Evolutionary conservation across 352 stramenopile species (phyloP).

Genomic region (Lagenidium giganteum): DNA sequence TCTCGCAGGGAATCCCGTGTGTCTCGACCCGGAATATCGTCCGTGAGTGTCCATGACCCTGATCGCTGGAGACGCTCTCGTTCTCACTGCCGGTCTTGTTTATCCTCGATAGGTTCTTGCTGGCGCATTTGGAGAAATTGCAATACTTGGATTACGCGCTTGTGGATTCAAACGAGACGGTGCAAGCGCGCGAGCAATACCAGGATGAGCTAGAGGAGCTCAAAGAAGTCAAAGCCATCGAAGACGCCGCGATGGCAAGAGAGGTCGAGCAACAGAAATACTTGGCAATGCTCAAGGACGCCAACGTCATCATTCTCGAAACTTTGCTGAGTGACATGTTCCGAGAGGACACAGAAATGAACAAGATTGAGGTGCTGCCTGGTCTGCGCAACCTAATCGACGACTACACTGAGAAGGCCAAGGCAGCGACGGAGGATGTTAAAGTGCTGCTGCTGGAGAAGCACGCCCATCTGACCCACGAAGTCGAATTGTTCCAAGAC

Average conservation of each 20-base stretch:
- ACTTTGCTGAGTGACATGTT: constrained; percentile 91
- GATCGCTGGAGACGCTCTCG: background rate
- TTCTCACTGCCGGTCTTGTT: background rate
- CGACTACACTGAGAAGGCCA: constrained; percentile 85
- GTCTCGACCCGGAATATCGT: constrained; percentile 88
- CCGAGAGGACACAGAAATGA: constrained; percentile 88
- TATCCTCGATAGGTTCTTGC: constrained; percentile 49
- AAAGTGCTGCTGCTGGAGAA: constrained; percentile 79
- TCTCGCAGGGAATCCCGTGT: constrained; percentile 91
- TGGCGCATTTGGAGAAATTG: constrained; percentile 90
- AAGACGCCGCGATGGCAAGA: constrained; percentile 64
- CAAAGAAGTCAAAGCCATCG: constrained; percentile 83
- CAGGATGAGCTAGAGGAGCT: constrained; percentile 84
- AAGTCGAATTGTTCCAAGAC: constrained; percentile 50
- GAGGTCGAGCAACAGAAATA: constrained; percentile 81
- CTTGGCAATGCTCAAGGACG: constrained; percentile 71
- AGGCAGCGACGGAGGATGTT: constrained; percentile 76
- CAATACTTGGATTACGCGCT: constrained; percentile 93
- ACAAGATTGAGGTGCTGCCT: constrained; percentile 88
- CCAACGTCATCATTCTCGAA: constrained; percentile 87
- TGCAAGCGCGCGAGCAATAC: constrained; percentile 87
- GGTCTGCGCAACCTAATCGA: constrained; percentile 88
- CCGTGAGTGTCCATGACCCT: constrained; percentile 24
- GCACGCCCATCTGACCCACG: constrained; percentile 35
- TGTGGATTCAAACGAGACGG: constrained; percentile 70